These are phyloP conservation scores for Xylaria intraflava DNA, from an alignment of 495 filamentous ascomycete genomes.

Conservation along the genomic window DNA sequence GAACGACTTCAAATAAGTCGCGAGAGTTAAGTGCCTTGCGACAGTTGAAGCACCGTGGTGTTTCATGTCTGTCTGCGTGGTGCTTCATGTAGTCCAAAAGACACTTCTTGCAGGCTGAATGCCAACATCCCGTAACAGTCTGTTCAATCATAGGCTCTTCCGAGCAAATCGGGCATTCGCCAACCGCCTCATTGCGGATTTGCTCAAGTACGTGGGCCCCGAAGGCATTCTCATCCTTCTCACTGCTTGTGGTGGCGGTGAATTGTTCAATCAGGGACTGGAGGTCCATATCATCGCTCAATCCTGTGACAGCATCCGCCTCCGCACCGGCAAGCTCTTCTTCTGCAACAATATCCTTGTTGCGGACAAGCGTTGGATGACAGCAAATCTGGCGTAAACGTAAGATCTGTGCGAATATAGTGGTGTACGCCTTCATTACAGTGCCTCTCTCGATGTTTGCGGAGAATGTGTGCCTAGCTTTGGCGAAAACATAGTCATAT, in stretches of 20 bases:
- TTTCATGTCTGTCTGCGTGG: constrained; percentile 65
- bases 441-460: constrained; percentile 86
- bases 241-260: constrained; percentile 58
- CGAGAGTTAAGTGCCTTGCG: constrained; percentile 71
- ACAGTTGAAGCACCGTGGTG: constrained; percentile 83
- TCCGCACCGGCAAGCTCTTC: constrained; percentile 77
- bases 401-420: constrained; percentile 94
- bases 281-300: constrained; percentile 96
- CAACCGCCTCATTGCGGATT: constrained; percentile 79
- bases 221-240: constrained; percentile 62
- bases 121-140: constrained; percentile 92
- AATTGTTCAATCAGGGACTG: constrained; percentile 78
- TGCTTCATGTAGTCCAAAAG: constrained; percentile 79
- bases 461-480: constrained; percentile 75
- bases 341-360: constrained; percentile 75
- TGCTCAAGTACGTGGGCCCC: constrained; percentile 81
- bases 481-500: constrained; percentile 79
- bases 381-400: constrained; percentile 92
- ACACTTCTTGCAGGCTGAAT: constrained; percentile 91
- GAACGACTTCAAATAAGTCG: constrained; percentile 86
- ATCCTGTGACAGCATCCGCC: constrained; percentile 69
- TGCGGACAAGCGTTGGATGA: constrained; percentile 82
- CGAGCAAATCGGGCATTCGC: constrained; percentile 90
- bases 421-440: constrained; percentile 86
- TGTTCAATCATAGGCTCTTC: constrained; percentile 94